Percentiles rank a stretch among this genome's conserved stretches.
Conservation (phyloP, 495 filamentous ascomycete genomes). For the Penicillium salamii region DNA sequence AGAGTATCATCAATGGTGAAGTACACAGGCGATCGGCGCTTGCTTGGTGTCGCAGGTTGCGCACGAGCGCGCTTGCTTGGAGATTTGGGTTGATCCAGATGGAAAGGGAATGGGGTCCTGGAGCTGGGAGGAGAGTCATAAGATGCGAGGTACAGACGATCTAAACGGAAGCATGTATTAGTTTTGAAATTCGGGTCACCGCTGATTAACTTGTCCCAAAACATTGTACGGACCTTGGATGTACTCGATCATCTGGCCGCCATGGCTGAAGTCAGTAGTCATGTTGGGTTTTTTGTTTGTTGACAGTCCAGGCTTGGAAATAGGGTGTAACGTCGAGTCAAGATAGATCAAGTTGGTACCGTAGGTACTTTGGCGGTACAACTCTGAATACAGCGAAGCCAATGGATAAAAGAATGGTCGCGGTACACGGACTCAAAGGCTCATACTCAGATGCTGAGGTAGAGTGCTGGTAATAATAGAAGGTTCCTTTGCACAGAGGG, state of each 20-base stretch:
- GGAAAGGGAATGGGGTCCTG: conserved; percentile 84
- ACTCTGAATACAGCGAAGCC: conserved; percentile 8
- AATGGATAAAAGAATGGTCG: conserved; percentile 4
- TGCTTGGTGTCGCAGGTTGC: conserved; percentile 53
- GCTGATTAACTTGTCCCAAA: not conserved
- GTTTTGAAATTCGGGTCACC: conserved; percentile 1
- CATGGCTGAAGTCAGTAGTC: conserved; percentile 46
- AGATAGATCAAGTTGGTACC: not conserved
- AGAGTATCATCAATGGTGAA: conserved; percentile 93
- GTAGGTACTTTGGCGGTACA: not conserved
- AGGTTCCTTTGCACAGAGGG: conserved; percentile 15
- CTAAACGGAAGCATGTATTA: conserved; percentile 43
- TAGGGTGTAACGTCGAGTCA: not conserved
- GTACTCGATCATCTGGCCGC: conserved; percentile 75
- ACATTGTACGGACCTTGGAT: conserved; percentile 59
- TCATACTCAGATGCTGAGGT: conserved; percentile 24
- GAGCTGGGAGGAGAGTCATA: conserved; percentile 79
- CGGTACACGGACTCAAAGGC: conserved; percentile 11
- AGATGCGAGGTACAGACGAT: conserved; percentile 90
- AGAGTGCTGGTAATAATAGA: conserved; percentile 9
- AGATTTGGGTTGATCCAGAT: conserved; percentile 55
- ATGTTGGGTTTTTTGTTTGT: conserved; percentile 22
- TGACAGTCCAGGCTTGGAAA: conserved; percentile 9
- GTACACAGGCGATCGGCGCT: conserved; percentile 71
- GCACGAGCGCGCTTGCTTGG: conserved; percentile 75